phyloP scores from a whole-genome alignment of 2,329 filamentous ascomycete species.

The Pseudogymnoascus destructans region DNA sequence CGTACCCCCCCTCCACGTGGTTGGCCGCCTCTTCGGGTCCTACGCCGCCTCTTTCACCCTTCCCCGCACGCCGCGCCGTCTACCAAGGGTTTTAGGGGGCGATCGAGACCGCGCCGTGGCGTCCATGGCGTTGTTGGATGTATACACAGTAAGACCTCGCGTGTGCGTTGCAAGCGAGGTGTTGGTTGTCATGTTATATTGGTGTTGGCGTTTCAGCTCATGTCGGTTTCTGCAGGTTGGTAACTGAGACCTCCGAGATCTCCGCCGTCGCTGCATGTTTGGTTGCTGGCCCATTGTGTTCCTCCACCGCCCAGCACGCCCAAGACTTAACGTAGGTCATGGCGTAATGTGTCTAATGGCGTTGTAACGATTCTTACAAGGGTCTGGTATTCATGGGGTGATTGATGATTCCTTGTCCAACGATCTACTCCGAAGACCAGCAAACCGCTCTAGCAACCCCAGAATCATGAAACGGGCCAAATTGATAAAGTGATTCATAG shows the following conservation, averaged over 20 bases:
- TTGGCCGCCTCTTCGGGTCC: slow-evolving; percentile 3
- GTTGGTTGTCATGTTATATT: not conserved
- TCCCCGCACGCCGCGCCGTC: slow-evolving; percentile 1
- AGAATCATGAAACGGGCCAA: too few species aligned
- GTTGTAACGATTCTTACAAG: too few species aligned
- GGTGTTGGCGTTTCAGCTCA: not conserved
- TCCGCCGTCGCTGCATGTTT: not conserved
- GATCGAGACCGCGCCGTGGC: not conserved
- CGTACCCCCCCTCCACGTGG: not conserved
- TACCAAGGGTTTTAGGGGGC: not conserved
- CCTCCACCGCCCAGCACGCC: not conserved
- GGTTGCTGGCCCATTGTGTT: not conserved
- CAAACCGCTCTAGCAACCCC: too few species aligned
- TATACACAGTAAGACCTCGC: not conserved
- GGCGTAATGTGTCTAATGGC: too few species aligned
- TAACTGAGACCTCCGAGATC: slow-evolving; percentile 1
- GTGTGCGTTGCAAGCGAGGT: not conserved
- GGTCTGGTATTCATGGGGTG: too few species aligned
- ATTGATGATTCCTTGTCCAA: too few species aligned
- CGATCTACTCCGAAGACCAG: too few species aligned
- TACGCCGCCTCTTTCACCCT: not conserved
- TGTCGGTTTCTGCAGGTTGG: not conserved
- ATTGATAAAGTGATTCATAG: too few species aligned
- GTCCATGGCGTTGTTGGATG: not conserved
- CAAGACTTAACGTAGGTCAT: too few species aligned